phyloP scores from a whole-genome alignment of 176 grass and related monocot species.

The Microstegium vimineum region DNA sequence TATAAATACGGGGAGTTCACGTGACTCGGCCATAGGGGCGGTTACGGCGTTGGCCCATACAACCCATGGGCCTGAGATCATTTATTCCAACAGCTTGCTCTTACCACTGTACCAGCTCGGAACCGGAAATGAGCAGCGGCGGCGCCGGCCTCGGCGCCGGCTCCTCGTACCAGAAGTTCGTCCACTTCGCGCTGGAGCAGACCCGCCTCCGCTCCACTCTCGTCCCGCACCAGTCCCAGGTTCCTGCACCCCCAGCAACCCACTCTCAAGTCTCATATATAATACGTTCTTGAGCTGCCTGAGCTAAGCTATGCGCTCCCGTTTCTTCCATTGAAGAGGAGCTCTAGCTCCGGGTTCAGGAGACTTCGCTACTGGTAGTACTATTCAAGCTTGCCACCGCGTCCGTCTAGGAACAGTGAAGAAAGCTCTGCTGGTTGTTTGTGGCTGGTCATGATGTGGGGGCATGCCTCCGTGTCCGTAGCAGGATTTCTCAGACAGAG shows the following conservation, averaged over 20 bases:
- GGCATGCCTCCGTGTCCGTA: no score
- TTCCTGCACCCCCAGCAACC: not conserved
- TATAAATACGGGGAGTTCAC: no score
- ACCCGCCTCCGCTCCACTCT: constrained; percentile 57
- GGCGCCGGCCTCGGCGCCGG: not conserved
- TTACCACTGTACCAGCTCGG: not conserved
- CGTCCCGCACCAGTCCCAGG: constrained; percentile 65
- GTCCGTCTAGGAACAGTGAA: not conserved
- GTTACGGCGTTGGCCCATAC: no score
- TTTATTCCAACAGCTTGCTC: no score
- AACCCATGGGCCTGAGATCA: no score
- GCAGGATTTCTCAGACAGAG: not conserved
- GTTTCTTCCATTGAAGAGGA: not conserved
- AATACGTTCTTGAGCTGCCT: not conserved
- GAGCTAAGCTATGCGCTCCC: not conserved
- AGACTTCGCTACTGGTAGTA: not conserved
- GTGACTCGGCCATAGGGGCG: no score
- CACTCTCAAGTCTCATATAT: no score
- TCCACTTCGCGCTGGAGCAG: constrained; percentile 60
- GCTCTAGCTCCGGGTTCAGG: not conserved
- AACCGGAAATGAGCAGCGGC: constrained; percentile 25
- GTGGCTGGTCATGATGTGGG: no score
- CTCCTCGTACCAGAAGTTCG: constrained; percentile 75
- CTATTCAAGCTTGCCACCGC: not conserved
- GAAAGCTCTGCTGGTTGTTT: not conserved